These are phyloP conservation scores for Yamadazyma songkhlaensis DNA, from an alignment of 1,139 yeast genomes.

Conservation along the genomic window DNA sequence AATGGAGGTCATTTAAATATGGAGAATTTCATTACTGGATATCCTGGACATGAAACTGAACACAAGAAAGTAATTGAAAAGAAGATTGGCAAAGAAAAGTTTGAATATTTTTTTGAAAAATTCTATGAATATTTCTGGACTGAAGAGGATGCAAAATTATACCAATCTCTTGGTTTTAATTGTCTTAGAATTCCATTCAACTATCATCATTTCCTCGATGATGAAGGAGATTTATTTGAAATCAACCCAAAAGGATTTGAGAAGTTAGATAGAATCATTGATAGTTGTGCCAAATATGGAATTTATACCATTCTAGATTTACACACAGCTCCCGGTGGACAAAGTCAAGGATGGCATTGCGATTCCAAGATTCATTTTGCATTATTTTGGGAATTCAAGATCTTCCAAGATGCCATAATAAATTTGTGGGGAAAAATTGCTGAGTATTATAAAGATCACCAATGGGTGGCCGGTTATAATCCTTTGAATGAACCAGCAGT, in stretches of 20 bases:
- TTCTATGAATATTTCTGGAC: conserved; percentile 50
- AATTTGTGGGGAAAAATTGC: conserved; percentile 43
- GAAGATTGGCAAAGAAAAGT: conserved; percentile 41
- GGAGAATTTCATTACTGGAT: conserved; percentile 52
- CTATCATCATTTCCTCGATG: conserved; percentile 44
- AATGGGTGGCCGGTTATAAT: conserved; percentile 48
- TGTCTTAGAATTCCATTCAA: conserved; percentile 47
- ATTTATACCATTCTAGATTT: conserved; percentile 45
- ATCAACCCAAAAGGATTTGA: conserved; percentile 41
- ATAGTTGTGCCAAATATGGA: conserved; percentile 35
- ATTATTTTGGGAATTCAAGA: conserved; percentile 43
- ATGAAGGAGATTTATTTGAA: conserved; percentile 33
- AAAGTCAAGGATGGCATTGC: conserved; percentile 49
- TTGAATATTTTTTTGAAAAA: conserved; percentile 41
- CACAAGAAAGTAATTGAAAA: conserved; percentile 33
- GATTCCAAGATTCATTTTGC: conserved; percentile 43
- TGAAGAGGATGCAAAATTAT: conserved; percentile 40
- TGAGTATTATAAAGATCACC: conserved; percentile 35
- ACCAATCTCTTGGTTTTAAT: conserved; percentile 37
- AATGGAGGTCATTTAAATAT: conserved; percentile 47
- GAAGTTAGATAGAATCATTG: conserved; percentile 35
- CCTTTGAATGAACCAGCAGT: conserved; percentile 48
- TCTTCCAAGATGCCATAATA: conserved; percentile 40
- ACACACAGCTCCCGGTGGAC: conserved; percentile 48
- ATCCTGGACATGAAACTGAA: conserved; percentile 48